Base-by-base conservation (phyloP, 83 land plant genomes). In the Thuja plicata region DNA sequence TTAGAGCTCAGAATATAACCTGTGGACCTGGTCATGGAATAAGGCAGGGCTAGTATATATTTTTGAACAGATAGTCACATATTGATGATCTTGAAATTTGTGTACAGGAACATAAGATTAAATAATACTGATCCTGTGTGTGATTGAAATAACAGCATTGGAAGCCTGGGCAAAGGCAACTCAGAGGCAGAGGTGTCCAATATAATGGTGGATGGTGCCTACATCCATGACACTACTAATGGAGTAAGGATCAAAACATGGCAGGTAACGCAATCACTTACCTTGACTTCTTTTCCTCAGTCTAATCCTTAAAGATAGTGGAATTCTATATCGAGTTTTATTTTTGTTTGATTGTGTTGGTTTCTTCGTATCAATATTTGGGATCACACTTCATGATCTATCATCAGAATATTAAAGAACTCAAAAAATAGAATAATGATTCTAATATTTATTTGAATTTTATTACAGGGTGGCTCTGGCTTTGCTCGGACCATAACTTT, bases 1-100 rank as follows among this genome's bases (percentile, higher is more conserved):
- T 96, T 37, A 88, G 70, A 52, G 94, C 93, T 50, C 90, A 88
- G 15, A 88, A 91, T 57, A 91, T 96, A 30, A 84, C 87, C 2
- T 96, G 98, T 66, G 98, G 98, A 74, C 98, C 98, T 21, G 98
- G 98, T 16, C 98, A 96, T 91, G 98, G 98, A 60, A 96, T 96
- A 85, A 96, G 98, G 97, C 92, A 38, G 27, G 19, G 45, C 35
- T n/a, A 8, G 10, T 41, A 21, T 43, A 40, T 19, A 10, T 11
- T 8, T 37, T 40, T 40, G 4, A 43, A 55, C 5, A 4, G 8
- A 16, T 21, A 34, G 9, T 40, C 5, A 40, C 11, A 79, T 40
- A 79, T 35, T 85, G 32, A 48, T 54, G 41, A 48, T 43, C 2
- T 1, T 15, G 8, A 8, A 50, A 24, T 7, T 66, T 34, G 40